Conservation (phyloP, 164 flowering plant genomes). For the Nymphaea thermarum region DNA sequence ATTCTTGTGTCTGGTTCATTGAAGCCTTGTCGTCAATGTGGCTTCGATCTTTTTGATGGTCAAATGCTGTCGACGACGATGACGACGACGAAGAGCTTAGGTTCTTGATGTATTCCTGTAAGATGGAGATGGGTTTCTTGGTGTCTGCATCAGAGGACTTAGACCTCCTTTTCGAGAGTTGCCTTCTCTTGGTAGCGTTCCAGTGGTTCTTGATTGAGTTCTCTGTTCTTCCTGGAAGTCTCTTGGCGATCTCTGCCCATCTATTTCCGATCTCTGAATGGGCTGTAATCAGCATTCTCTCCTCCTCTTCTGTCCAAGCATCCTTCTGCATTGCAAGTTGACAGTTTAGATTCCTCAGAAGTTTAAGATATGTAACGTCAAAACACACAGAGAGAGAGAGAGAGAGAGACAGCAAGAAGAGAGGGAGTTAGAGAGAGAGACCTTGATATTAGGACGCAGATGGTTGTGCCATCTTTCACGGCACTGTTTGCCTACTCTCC, state of each 20-base stretch:
- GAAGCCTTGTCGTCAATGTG: not conserved
- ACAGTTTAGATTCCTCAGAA: not conserved
- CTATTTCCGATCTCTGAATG: slow-evolving; percentile 40
- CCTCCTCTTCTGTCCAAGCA: slow-evolving; percentile 48
- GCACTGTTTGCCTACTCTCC: slow-evolving; percentile 88
- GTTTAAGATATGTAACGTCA: not conserved
- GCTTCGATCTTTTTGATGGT: not conserved
- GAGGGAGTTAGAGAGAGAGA: slow-evolving; percentile 7
- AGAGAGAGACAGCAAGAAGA: too few species aligned
- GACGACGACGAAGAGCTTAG: slow-evolving; percentile 6
- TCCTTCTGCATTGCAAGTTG: slow-evolving; percentile 25
- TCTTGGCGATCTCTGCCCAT: slow-evolving; percentile 51
- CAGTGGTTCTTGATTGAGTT: slow-evolving; percentile 59
- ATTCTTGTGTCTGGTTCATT: not conserved
- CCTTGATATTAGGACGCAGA: slow-evolving; percentile 85
- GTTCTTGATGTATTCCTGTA: slow-evolving; percentile 34
- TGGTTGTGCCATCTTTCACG: slow-evolving; percentile 96
- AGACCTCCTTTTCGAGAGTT: slow-evolving; percentile 18
- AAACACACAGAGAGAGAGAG: not conserved
- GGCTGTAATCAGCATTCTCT: slow-evolving; percentile 27
- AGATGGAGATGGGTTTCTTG: slow-evolving; percentile 14
- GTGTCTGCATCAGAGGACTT: slow-evolving; percentile 4
- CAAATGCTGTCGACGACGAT: not conserved
- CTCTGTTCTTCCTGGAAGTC: slow-evolving; percentile 46
- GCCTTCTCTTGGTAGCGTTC: slow-evolving; percentile 53